Evolutionary conservation across 2,329 filamentous ascomycete species (phyloP), one percentile per base, ranked within the genome.

Genomic region (Cladosporium sp.): DNA sequence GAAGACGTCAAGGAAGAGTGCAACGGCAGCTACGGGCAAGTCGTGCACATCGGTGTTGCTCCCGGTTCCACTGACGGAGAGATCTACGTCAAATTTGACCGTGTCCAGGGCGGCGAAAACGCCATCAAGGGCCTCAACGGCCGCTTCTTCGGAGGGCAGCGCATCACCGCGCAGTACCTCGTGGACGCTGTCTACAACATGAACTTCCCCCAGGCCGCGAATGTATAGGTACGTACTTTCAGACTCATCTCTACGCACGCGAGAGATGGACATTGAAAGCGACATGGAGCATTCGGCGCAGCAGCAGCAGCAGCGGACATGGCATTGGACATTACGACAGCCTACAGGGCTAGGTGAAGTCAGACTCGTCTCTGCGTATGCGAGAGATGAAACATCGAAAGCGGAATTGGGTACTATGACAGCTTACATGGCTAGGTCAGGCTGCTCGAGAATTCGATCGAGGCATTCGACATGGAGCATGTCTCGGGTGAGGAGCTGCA

Each of bases 31-130:
- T 99, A 98, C 84, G 95, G 95, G 76, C 91, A 94, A 74, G 94
- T 99, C 75, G 93, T 98, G 79, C 95, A 99, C 87, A 96, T 98
- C 80, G 75, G 70, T 66, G 66, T 77, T 60, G 88, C 93, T 73
- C 86, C 97, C 80, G 94, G 98, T 83, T 88, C 91, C 71, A 96
- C 96, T 81, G 95, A 93, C 57, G 95, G 95, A 80, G 95, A 99
- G 77, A 94, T 99, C 73, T 99, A 97, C 80, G 89, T 99, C 79
- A 99, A 99, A 80, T 99, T 99, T 82, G 93, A 97, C 80, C 91
- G 92, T 75, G 91, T 98, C 68, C 88, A 93, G 78, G 94, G 94
- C 73, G 94, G 94, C 77, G 92, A 97, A 81, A 98, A 97, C 77
- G 95, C 95, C 74, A 96, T 98, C 81, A 96, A 96, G 79, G 95